Percentiles rank a stretch among this genome's conserved stretches.
Evolutionary conservation across 2,329 filamentous ascomycete genomes (phyloP).

Genomic region (Ceratocystis lukuohia): DNA sequence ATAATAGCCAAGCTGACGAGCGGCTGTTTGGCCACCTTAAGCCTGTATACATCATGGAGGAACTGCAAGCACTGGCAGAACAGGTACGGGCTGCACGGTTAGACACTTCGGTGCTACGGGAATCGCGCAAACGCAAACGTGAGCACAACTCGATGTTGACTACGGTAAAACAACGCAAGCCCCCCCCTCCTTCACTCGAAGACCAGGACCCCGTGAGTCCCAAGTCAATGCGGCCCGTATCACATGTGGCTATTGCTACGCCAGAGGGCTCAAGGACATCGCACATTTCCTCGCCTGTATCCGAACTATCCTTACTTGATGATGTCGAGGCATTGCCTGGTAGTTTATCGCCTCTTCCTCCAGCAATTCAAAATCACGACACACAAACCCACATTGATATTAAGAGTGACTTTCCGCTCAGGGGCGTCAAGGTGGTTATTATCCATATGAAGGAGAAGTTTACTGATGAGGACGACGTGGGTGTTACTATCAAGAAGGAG

Average conservation of each 20-base stretch:
- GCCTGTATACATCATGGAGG: slow-evolving; percentile 66
- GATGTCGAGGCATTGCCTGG: slow-evolving; percentile 22
- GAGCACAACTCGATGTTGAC: slow-evolving; percentile 23
- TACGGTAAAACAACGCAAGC: slow-evolving; percentile 16
- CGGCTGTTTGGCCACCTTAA: slow-evolving; percentile 80
- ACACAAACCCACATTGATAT: slow-evolving; percentile 17
- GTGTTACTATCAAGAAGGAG: slow-evolving; percentile 56
- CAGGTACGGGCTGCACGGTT: slow-evolving; percentile 48
- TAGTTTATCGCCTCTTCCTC: slow-evolving; percentile 35
- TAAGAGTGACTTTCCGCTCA: slow-evolving; percentile 38
- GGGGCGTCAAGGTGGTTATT: slow-evolving; percentile 66
- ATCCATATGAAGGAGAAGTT: slow-evolving; percentile 90
- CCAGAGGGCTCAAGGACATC: slow-evolving; percentile 18
- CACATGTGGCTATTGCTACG: slow-evolving; percentile 16
- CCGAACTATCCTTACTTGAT: slow-evolving; percentile 11
- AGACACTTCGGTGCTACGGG: slow-evolving; percentile 22
- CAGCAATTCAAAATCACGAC: slow-evolving; percentile 32
- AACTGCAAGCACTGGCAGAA: slow-evolving; percentile 57
- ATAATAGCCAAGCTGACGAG: slow-evolving; percentile 62
- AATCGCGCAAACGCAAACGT: slow-evolving; percentile 54
- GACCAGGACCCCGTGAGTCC: slow-evolving; percentile 40
- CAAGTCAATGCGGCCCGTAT: slow-evolving; percentile 30
- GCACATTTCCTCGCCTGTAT: slow-evolving; percentile 11
- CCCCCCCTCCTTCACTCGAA: slow-evolving; percentile 11
- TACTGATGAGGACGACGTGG: slow-evolving; percentile 52